Evolutionary conservation across 2,329 filamentous ascomycete species (phyloP), one percentile per base, ranked within the genome.

Genomic region (Zasmidium citrigriseum): DNA sequence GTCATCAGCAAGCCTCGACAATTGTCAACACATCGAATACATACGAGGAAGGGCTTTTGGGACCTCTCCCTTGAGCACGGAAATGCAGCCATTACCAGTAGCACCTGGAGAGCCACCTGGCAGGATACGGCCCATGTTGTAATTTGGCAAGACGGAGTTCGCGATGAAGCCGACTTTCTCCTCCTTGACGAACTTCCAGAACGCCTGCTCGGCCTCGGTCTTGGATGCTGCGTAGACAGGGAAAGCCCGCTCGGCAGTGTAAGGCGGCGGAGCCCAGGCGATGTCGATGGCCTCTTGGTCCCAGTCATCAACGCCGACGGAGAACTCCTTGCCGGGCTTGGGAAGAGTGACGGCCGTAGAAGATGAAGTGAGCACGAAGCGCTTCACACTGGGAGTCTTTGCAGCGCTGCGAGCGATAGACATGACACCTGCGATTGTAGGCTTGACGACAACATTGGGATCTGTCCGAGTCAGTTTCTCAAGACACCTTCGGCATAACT

Each of bases 141-240:
- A 64, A 52, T 70, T 68, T 2, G 69, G 69, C 14, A 70, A 57
- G 2, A 71, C 62, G 4, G 75, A 67, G 54, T 82, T 80, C 18
- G 79, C 72, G 4, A 73, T 72, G 60, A 83, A 83, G 0, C 55
- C 27, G 0, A 78, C 76, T 14, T 77, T 75, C 10, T 77, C 72
- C 46, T 79, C 73, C 45, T 74, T 64, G 21, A 80, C 65, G 64
- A 76, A 83, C 44, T 76, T 75, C 78, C 79, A 82, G 12, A 79
- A 67, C 5, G 74, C 75, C 24, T 75, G 75, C 66, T 83, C 81
- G 0, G 72, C 74, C 58, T 78, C 73, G 0, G 73, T 76, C 62
- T 84, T 84, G 50, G 74, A 75, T 1, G 79, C 80, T 0, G 72
- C 69, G 57, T 83, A 83, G 1, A 78, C 68, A 11, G 66, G 64